A percentile compares a stretch with the other conserved stretches of the same genome.
Evolutionary conservation across 208 protist species (phyloP).

Genomic region (Crithidia fasciculata): DNA sequence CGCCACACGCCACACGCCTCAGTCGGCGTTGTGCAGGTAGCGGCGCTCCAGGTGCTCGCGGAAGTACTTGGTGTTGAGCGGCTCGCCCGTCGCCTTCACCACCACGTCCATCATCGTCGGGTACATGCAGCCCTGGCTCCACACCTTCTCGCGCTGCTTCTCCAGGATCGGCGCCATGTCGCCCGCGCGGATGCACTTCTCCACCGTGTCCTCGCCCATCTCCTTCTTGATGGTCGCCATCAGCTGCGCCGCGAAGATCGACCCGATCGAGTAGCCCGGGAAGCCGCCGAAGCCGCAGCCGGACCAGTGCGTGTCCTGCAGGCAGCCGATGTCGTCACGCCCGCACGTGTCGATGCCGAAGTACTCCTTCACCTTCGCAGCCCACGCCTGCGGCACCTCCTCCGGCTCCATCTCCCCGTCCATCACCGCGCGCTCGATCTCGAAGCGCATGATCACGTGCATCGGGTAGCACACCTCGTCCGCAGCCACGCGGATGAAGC

Average conservation of each 20-base stretch:
- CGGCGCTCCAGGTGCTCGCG: not conserved
- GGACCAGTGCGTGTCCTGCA: not conserved
- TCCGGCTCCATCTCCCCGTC: constrained; percentile 17
- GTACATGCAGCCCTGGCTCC: not conserved
- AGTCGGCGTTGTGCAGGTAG: not conserved
- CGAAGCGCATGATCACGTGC: not conserved
- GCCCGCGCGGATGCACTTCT: not conserved
- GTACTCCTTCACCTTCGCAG: not conserved
- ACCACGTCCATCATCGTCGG: not conserved
- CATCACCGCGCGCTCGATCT: not conserved
- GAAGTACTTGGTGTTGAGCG: not conserved
- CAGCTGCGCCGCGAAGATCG: not conserved
- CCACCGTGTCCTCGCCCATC: not conserved
- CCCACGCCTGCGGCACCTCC: not conserved
- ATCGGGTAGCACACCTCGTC: not conserved
- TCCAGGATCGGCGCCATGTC: not conserved
- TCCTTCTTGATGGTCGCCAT: not conserved
- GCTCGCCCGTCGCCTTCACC: not conserved
- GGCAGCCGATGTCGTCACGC: not conserved
- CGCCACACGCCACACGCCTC: not conserved
- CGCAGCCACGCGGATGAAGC: not conserved
- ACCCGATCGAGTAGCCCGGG: not conserved
- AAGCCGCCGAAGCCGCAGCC: not conserved
- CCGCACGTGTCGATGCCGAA: not conserved
- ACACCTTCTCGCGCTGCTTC: not conserved